Percentiles rank a stretch among this genome's conserved stretches.
Conservation (phyloP, 768 basidiomycete genomes). For the Cystobasidium ongulense region DNA sequence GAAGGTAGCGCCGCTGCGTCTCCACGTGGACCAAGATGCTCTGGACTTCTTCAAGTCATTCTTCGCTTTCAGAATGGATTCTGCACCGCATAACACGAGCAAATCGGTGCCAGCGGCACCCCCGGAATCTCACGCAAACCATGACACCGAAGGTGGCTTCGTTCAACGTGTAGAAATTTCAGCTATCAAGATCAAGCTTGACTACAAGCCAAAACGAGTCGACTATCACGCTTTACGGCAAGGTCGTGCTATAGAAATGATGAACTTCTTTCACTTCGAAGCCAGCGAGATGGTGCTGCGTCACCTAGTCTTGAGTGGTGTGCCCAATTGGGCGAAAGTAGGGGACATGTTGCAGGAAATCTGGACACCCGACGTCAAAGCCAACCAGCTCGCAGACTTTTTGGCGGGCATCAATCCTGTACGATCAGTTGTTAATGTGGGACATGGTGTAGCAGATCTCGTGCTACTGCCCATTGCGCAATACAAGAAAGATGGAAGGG, state of each 20-base stretch:
- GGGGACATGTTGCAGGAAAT: conserved; percentile 90
- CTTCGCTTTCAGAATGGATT: conserved; percentile 67
- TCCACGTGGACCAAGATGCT: conserved; percentile 97
- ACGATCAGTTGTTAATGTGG: conserved; percentile 92
- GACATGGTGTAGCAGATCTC: conserved; percentile 90
- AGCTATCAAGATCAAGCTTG: conserved; percentile 87
- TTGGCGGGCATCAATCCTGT: conserved; percentile 95
- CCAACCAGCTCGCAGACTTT: conserved; percentile 92
- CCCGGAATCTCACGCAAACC: not conserved
- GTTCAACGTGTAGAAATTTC: conserved; percentile 84
- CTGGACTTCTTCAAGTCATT: conserved; percentile 96
- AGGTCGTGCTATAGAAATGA: conserved; percentile 87
- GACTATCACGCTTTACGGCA: conserved; percentile 83
- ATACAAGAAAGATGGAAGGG: conserved; percentile 90
- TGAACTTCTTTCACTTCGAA: conserved; percentile 99
- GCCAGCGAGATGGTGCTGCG: conserved; percentile 95
- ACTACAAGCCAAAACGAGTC: conserved; percentile 95
- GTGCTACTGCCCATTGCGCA: conserved; percentile 92
- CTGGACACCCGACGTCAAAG: conserved; percentile 99
- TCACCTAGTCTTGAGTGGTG: conserved; percentile 82
- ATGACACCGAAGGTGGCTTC: not conserved
- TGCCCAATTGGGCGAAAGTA: conserved; percentile 80
- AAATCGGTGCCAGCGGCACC: not conserved
- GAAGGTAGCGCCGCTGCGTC: conserved; percentile 76
- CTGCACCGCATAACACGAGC: conserved; percentile 45